Base-by-base conservation (phyloP, 2,329 filamentous ascomycete species). In the Talaromyces sp. region DNA sequence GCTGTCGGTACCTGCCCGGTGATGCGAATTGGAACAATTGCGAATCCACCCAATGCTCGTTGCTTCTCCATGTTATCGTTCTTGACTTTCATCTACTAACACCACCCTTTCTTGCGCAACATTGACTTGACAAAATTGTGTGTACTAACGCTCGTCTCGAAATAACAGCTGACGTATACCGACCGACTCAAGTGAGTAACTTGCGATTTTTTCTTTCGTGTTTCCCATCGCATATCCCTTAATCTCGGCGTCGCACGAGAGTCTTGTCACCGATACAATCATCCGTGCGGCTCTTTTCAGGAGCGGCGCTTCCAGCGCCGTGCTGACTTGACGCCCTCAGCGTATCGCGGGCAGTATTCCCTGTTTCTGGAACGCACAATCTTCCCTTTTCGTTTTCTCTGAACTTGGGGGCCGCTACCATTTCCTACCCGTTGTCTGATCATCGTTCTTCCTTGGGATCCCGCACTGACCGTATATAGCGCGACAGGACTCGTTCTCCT, bases 401-500 rank as follows among this genome's bases (percentile, higher is more conserved):
- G 23, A 31, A 23, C n/a, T 23, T 23, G 12, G 11, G 11, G 11
- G 31, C n/a, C n/a, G n/a, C 50, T 11, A 54, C 35, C 18, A 11
- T 23, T 44, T 28, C 18, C 18, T 28, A 16, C 14, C 18, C 35
- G 25, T 11, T 14, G 25, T 14, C 21, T 46, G 21, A 46, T 25
- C 48, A 16, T 52, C 48, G 48, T 39, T 16, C 25, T 39, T 12
- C 21, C 33, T 33, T 52, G 8, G 12, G 31, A 54, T 35, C 37
- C 25, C 25, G 50, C 50, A 63, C 48, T 57, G 12, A 44, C 60
- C 39, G 18, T 60, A 28, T 71, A 61, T 83, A 93, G 90, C 90
- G 91, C 78, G 91, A 96, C 86, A 90, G 85, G 72, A 86, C 85
- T 71, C 84, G 85, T 76, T 86, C 84, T 63, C 83, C 84, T 69